Evolutionary conservation across 2,329 filamentous ascomycete genomes (phyloP).

Genomic region (Penicillium sp.): DNA sequence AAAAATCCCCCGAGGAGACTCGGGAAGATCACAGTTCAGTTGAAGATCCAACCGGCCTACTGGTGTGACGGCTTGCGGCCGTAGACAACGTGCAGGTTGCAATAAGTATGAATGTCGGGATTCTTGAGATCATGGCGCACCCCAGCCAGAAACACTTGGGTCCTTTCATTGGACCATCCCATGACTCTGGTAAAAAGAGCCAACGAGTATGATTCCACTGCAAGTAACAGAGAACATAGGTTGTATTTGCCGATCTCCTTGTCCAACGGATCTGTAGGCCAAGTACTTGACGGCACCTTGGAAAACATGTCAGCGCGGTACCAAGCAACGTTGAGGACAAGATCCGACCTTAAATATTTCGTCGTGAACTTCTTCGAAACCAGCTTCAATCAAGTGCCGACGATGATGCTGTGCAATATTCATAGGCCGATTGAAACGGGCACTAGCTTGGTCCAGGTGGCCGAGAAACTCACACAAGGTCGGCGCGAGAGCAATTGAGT

Average conservation of each 20-base stretch:
- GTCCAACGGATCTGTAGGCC: conserved; percentile 51
- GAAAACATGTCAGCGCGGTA: not conserved
- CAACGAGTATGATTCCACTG: conserved; percentile 33
- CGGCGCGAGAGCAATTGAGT: conserved; percentile 27
- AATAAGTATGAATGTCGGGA: conserved; percentile 40
- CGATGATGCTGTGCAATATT: conserved; percentile 40
- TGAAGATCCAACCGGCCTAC: conserved; percentile 27
- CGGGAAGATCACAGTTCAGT: conserved; percentile 10
- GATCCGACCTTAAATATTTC: conserved; percentile 44
- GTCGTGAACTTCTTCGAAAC: conserved; percentile 56
- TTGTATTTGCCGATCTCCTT: conserved; percentile 44
- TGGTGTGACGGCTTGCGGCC: conserved; percentile 36
- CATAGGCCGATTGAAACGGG: conserved; percentile 36
- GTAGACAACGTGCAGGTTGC: conserved; percentile 34
- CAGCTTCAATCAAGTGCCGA: conserved; percentile 52
- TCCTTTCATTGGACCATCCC: conserved; percentile 40
- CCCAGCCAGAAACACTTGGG: conserved; percentile 40
- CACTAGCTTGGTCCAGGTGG: conserved; percentile 31
- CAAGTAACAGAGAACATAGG: conserved; percentile 33
- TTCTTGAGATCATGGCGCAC: conserved; percentile 43
- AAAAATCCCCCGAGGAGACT: conserved; percentile 1
- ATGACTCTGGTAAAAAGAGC: conserved; percentile 35
- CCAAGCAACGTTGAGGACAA: not conserved
- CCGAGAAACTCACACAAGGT: conserved; percentile 29
- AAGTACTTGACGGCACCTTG: conserved; percentile 51